Conservation (phyloP, 2,329 filamentous ascomycete species). For the Neopestalotiopsis clavispora region DNA sequence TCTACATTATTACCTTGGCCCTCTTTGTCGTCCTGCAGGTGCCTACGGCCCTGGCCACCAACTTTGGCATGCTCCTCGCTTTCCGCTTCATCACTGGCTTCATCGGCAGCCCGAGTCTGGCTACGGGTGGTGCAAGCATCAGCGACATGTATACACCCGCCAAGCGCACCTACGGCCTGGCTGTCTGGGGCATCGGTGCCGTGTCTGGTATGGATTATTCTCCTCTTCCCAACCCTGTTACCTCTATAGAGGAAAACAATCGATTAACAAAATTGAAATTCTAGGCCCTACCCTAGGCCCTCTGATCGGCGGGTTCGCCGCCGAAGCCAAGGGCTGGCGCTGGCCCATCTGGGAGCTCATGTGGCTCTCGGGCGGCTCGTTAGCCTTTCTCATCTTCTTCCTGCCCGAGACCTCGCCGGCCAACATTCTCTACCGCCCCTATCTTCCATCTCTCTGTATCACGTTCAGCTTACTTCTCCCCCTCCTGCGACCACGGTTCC, state of each 20-base stretch:
- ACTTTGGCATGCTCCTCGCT: constrained; percentile 58
- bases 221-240: neutral
- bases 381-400: constrained; percentile 52
- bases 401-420: constrained; percentile 59
- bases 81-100: constrained; percentile 58
- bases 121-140: constrained; percentile 33
- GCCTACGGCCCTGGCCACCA: constrained; percentile 56
- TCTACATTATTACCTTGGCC: constrained; percentile 62
- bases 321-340: constrained; percentile 48
- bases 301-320: constrained; percentile 50
- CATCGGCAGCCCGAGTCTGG: constrained; percentile 36
- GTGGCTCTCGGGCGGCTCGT: constrained; percentile 41
- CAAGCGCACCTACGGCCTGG: constrained; percentile 47
- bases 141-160: constrained; percentile 38
- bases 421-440: constrained; percentile 54
- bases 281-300: constrained; percentile 52
- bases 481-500: no score
- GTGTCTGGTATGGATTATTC: constrained; percentile 30
- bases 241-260: no score
- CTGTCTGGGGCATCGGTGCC: constrained; percentile 46
- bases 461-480: no score
- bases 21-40: constrained; percentile 62
- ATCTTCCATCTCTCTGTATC: no score
- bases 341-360: constrained; percentile 58
- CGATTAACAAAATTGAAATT: neutral